Base-by-base conservation (phyloP, 1,284 basidiomycete genomes). In the Leccinum angustisporum region DNA sequence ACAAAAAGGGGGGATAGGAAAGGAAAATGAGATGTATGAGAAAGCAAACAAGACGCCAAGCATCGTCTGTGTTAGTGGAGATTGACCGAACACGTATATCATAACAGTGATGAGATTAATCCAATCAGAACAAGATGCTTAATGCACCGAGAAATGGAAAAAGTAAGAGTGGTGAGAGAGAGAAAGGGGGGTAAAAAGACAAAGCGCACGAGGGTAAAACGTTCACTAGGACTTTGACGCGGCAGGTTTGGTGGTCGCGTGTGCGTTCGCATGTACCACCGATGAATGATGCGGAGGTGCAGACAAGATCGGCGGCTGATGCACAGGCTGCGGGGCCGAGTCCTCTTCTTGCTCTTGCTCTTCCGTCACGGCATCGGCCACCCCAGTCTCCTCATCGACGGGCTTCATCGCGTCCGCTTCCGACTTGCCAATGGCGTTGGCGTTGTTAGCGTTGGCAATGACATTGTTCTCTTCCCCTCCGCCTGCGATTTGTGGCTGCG, bases 371-470 rank as follows among this genome's bases (percentile, higher is more conserved):
- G 59, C 14, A 11, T 67, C 67, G 8, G 60, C 62, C 21, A 30
- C 62, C 2, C 65, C 68, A 3, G 64, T 48, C 1, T 65, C 62
- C 30, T 83, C 84, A 34, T 86, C 88, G 8, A 91, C 87, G 21
- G 89, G 88, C 69, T 91, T 91, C 85, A 91, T 86, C 66, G 88
- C 89, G 67, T 91, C 88, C 57, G 70, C 77, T 63, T 75, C 70
- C 18, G 64, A 53, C 62, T 66, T 71, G 14, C 61, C 30, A 5
- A 65, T 54, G 4, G 63, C 56, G 43, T 57, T 65, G 14, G 50
- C 21, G 13, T 21, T 48, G 43, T 57, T 65, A 11, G 50, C 46
- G 13, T 21, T 48, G 46, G 18, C 2, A 9, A 13, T 21, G 46
- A 13, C 9, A 8, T 48, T 48, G 16, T n/a, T 30, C 27, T 52